Evolutionary conservation across 139 green algal genomes (phyloP).

Genomic region (Zygnema circumcarinatum): DNA sequence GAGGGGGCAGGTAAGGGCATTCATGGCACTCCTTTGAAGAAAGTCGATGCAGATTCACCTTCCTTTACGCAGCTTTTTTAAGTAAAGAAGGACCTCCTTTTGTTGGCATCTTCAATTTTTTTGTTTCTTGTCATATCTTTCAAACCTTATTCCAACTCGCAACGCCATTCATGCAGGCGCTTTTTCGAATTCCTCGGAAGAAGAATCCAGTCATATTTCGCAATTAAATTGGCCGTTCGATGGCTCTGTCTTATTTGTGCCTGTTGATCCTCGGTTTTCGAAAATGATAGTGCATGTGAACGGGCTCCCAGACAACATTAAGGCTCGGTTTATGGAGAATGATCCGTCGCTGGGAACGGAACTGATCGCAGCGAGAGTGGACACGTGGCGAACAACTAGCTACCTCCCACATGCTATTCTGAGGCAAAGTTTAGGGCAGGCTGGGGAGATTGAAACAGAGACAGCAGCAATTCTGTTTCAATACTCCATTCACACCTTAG

Average conservation of each 20-base stretch:
- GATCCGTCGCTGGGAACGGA: slow-evolving; percentile 36
- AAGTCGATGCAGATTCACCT: not conserved
- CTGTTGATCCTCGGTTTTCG: slow-evolving; percentile 76
- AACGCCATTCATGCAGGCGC: not conserved
- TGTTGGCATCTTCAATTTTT: no score
- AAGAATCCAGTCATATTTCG: not conserved
- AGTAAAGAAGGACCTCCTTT: not conserved
- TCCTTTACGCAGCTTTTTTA: not conserved
- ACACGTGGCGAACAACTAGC: slow-evolving; percentile 22
- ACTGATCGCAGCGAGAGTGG: slow-evolving; percentile 9
- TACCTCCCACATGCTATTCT: slow-evolving; percentile 61
- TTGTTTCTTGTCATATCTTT: no score
- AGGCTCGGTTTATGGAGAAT: slow-evolving; percentile 35
- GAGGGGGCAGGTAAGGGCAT: not conserved
- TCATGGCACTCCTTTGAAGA: not conserved
- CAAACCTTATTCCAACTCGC: no score
- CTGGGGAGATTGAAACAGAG: slow-evolving; percentile 77
- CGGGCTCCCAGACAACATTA: slow-evolving; percentile 31
- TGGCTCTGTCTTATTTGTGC: slow-evolving; percentile 42
- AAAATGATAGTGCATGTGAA: slow-evolving; percentile 59
- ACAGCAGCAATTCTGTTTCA: slow-evolving; percentile 67
- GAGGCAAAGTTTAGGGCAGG: slow-evolving; percentile 68
- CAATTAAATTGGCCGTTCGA: not conserved
- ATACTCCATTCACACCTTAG: slow-evolving; percentile 29
- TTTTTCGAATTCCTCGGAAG: not conserved